Evolutionary conservation across 371 early-diverging fungal species (phyloP).

Genomic region (Sporodiniella umbellata): DNA sequence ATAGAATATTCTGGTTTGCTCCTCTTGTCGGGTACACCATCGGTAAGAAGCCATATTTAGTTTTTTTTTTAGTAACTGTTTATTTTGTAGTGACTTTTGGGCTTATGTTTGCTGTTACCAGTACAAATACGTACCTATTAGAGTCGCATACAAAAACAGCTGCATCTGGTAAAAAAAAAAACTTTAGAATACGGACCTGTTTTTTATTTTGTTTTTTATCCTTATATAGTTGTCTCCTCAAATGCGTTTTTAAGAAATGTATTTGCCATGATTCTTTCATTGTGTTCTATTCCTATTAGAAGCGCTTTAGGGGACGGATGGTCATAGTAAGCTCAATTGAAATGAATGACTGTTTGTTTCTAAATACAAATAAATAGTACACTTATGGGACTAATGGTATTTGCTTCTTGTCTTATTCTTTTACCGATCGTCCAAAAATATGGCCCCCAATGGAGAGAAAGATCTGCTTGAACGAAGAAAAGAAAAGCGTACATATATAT

Average conservation of each 20-base stretch:
- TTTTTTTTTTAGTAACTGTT: background rate
- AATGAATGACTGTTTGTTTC: background rate
- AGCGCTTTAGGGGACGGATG: slow-evolving; percentile 27
- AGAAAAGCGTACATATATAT: no score
- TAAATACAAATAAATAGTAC: background rate
- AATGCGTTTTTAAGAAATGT: slow-evolving; percentile 30
- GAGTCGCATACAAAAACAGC: slow-evolving; percentile 26
- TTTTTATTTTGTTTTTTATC: background rate
- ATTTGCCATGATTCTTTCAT: slow-evolving; percentile 33
- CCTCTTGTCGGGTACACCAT: slow-evolving; percentile 22
- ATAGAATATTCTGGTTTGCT: slow-evolving; percentile 23
- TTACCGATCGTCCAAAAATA: background rate
- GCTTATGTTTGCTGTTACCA: slow-evolving; percentile 34
- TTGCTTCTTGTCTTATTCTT: background rate
- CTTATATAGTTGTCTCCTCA: slow-evolving; percentile 21
- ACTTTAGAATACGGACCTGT: background rate
- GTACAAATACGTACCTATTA: slow-evolving; percentile 27
- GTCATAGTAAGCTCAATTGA: slow-evolving; percentile 37
- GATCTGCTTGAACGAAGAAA: no score
- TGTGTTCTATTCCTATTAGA: slow-evolving; percentile 25
- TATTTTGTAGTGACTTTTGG: no score
- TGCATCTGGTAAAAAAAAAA: slow-evolving; percentile 33
- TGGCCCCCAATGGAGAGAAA: background rate
- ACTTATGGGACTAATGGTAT: background rate
- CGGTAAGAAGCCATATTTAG: slow-evolving; percentile 1